Conservation (phyloP, 2,329 filamentous ascomycete species). For the Stagonosporopsis tanaceti region DNA sequence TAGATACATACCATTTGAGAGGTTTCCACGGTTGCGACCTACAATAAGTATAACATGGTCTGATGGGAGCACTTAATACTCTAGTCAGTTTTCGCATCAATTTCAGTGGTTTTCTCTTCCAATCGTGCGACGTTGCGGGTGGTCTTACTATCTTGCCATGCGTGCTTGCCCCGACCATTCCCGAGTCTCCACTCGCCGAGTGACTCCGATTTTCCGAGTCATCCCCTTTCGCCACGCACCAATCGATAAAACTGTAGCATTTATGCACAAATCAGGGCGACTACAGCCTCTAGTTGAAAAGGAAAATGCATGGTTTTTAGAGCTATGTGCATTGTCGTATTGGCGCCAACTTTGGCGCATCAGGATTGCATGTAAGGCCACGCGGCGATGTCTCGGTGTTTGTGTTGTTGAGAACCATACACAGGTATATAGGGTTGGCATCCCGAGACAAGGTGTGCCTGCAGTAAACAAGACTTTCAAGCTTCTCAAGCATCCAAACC, state of each 20-base stretch:
- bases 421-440: constrained; percentile 1
- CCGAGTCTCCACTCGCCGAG: constrained; percentile 10
- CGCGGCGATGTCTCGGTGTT: constrained; percentile 15
- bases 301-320: constrained; percentile 1
- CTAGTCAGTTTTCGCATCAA: neutral
- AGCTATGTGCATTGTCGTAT: constrained; percentile 4
- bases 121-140: neutral
- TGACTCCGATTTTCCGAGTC: constrained; percentile 10
- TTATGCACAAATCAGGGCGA: constrained; percentile 3
- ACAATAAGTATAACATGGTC: neutral
- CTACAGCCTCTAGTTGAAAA: neutral
- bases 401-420: constrained; percentile 4
- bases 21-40: too few species aligned
- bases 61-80: neutral
- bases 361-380: neutral
- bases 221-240: constrained; percentile 13
- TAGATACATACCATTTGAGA: too few species aligned
- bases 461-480: constrained; percentile 2
- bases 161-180: neutral
- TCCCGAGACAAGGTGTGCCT: neutral
- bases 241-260: constrained; percentile 9
- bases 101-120: neutral
- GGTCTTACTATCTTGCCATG: neutral
- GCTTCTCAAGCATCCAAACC: neutral
- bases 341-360: neutral